A percentile compares a stretch with the other conserved stretches of the same genome.
Conservation (phyloP, 2,329 filamentous ascomycete species). For the Trichoderma harzianum region DNA sequence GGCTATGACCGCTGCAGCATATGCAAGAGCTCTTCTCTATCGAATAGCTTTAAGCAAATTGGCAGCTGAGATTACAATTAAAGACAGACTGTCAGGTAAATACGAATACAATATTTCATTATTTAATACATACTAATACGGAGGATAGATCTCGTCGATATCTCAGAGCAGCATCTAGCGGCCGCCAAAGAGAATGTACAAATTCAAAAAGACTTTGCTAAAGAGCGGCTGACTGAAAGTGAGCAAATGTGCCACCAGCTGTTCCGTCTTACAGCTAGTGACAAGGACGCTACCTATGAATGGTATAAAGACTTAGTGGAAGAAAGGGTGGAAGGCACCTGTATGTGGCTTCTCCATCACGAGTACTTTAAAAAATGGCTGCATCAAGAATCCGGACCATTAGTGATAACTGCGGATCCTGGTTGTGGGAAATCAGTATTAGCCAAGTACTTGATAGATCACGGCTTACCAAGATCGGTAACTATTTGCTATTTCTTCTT, state of each 20-base stretch:
- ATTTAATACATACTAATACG: neutral
- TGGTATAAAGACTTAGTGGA: neutral
- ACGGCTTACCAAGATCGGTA: neutral
- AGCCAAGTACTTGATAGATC: neutral
- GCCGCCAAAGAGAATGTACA: neutral
- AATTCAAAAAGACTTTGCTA: neutral
- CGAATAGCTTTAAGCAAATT: neutral
- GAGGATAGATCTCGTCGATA: fast-evolving
- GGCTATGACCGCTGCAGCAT: neutral
- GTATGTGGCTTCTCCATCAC: neutral
- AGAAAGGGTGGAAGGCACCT: neutral
- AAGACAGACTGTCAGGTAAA: neutral
- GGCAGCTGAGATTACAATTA: neutral
- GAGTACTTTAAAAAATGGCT: neutral
- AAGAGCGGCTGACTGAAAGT: neutral
- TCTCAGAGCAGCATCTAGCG: neutral
- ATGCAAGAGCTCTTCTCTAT: neutral
- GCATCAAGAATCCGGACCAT: neutral
- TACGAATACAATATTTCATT: neutral
- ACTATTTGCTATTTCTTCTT: neutral
- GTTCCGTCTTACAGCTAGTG: neutral
- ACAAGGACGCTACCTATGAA: neutral
- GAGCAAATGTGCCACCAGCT: neutral
- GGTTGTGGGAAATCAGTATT: neutral
- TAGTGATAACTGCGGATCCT: neutral